These are phyloP conservation scores for Cutaneotrichosporon arboriforme DNA, from an alignment of 1,284 basidiomycete species.

Conservation along the genomic window DNA sequence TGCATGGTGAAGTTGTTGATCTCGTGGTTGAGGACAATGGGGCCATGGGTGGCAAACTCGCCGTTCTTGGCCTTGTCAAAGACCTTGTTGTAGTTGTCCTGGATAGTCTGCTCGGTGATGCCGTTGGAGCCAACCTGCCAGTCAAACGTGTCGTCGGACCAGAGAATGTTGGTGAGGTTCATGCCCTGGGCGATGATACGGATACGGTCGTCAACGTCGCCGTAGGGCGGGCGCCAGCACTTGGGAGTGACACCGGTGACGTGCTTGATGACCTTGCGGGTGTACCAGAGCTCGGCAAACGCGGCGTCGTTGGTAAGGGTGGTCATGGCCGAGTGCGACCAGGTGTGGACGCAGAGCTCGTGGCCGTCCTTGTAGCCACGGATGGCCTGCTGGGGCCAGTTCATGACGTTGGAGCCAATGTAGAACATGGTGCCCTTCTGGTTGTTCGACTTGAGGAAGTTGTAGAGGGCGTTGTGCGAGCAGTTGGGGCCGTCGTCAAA, in stretches of 20 bases:
- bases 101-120: slow-evolving; percentile 42
- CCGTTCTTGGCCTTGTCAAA: slow-evolving; percentile 44
- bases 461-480: slow-evolving; percentile 54
- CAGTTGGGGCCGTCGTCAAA: slow-evolving; percentile 54
- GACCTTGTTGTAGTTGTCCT: slow-evolving; percentile 50
- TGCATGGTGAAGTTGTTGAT: slow-evolving; percentile 49
- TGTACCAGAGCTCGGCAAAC: slow-evolving; percentile 56
- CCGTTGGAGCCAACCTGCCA: slow-evolving; percentile 43
- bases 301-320: slow-evolving; percentile 51
- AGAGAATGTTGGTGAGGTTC: slow-evolving; percentile 52
- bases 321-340: slow-evolving; percentile 53
- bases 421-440: slow-evolving; percentile 53
- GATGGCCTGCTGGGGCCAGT: slow-evolving; percentile 55
- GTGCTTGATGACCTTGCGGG: slow-evolving; percentile 51
- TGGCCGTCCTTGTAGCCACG: slow-evolving; percentile 49
- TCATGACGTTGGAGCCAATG: slow-evolving; percentile 53
- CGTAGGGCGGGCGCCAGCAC: slow-evolving; percentile 52
- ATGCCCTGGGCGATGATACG: slow-evolving; percentile 51
- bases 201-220: slow-evolving; percentile 54
- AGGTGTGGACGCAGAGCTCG: slow-evolving; percentile 50
- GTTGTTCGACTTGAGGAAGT: slow-evolving; percentile 49
- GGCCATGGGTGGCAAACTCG: slow-evolving; percentile 41
- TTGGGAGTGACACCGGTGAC: slow-evolving; percentile 51
- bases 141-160: slow-evolving; percentile 52
- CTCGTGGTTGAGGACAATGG: slow-evolving; percentile 51